These are phyloP conservation scores for Aspergillus nomiae DNA, from an alignment of 2,329 filamentous ascomycete species.

Conservation along the genomic window DNA sequence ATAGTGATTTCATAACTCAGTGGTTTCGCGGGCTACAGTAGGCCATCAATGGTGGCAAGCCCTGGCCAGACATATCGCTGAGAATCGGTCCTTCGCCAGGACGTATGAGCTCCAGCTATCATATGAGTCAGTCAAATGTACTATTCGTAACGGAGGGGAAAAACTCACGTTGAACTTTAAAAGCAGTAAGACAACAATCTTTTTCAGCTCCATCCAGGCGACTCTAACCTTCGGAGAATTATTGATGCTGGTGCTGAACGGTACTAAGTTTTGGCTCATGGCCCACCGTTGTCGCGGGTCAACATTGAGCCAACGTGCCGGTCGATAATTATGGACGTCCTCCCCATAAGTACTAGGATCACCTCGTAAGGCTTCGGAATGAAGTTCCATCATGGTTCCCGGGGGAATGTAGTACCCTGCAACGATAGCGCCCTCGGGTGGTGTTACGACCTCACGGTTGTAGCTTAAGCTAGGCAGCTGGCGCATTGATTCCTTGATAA, in stretches of 20 bases:
- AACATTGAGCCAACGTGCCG: conserved; percentile 19
- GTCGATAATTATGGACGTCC: conserved; percentile 10
- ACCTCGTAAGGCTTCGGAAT: conserved; percentile 7
- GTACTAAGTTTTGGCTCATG: conserved; percentile 17
- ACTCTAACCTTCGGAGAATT: conserved; percentile 2
- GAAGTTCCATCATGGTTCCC: conserved; percentile 12
- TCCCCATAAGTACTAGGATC: conserved; percentile 12
- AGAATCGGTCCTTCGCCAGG: neutral
- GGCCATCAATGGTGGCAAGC: conserved; percentile 1
- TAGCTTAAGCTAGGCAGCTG: neutral
- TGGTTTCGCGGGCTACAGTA: conserved; percentile 6
- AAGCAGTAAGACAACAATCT: conserved; percentile 15
- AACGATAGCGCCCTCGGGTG: neutral
- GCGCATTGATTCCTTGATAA: conserved; percentile 22
- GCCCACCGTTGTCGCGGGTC: neutral
- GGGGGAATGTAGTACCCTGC: conserved; percentile 2
- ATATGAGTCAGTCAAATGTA: neutral
- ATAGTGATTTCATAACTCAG: neutral
- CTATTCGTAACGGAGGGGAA: neutral
- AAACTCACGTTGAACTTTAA: conserved; percentile 18
- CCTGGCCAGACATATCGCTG: neutral
- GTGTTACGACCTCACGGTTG: neutral
- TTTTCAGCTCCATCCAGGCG: conserved; percentile 20
- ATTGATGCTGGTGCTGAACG: conserved; percentile 1
- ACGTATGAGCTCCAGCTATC: conserved; percentile 9